Evolutionary conservation across 2,329 filamentous ascomycete genomes (phyloP).

Genomic region (Pezicula rhizophila): DNA sequence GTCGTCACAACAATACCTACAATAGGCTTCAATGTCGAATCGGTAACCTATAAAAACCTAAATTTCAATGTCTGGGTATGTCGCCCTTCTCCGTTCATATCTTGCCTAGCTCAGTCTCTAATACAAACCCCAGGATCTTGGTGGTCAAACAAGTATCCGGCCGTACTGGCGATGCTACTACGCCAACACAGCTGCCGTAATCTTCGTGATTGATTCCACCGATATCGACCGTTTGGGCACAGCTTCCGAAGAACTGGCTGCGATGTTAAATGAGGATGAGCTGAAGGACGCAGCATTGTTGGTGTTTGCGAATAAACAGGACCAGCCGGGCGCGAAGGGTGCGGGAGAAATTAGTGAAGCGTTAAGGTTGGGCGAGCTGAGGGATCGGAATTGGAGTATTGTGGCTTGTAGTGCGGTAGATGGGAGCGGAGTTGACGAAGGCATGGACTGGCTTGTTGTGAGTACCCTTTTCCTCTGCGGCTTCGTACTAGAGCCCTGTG

Average conservation of each 20-base stretch:
- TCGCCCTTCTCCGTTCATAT: constrained; percentile 5
- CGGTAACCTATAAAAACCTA: constrained; percentile 94
- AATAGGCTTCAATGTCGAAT: constrained; percentile 99
- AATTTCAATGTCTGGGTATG: constrained; percentile 98
- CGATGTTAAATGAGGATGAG: constrained; percentile 97
- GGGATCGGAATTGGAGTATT: constrained; percentile 98
- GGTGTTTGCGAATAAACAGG: constrained; percentile 98
- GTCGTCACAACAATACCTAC: constrained; percentile 99
- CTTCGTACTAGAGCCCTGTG: not conserved
- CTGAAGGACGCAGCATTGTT: constrained; percentile 85
- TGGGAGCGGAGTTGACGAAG: constrained; percentile 88
- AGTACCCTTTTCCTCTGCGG: constrained; percentile 7
- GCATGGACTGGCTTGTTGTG: constrained; percentile 93
- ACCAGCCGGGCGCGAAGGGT: constrained; percentile 93
- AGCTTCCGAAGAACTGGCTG: constrained; percentile 83
- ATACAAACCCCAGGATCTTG: constrained; percentile 62
- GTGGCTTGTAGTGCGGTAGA: constrained; percentile 96
- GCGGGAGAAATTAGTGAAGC: constrained; percentile 96
- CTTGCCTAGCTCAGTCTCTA: constrained; percentile 1
- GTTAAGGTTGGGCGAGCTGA: constrained; percentile 79
- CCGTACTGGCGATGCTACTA: constrained; percentile 99
- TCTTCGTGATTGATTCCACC: constrained; percentile 97
- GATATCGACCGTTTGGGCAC: constrained; percentile 94
- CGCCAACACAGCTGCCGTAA: constrained; percentile 94
- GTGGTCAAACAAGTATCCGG: constrained; percentile 96